Percentiles rank a stretch among this genome's conserved stretches.
Evolutionary conservation across 257 asterid genomes (phyloP).

Genomic region (Solanum stenotomum): DNA sequence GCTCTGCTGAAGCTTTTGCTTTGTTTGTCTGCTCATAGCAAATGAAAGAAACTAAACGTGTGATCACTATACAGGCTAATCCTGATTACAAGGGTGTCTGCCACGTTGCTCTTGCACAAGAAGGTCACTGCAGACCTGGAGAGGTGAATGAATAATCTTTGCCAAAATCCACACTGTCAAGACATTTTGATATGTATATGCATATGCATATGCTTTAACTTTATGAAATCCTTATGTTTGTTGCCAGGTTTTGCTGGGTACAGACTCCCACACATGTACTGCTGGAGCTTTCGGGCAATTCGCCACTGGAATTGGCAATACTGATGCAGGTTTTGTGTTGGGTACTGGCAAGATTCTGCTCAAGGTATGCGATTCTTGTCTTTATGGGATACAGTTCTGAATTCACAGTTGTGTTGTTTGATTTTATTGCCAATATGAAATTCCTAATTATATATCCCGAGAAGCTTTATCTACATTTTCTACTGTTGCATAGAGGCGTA

Average conservation of each 20-base stretch:
- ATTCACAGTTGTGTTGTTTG: not conserved
- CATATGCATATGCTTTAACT: not conserved
- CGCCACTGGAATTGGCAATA: conserved; percentile 93
- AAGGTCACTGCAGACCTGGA: conserved; percentile 99
- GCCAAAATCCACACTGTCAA: not conserved
- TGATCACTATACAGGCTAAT: conserved; percentile 56
- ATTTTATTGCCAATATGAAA: not conserved
- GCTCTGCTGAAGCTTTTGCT: not conserved
- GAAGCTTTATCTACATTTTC: not conserved
- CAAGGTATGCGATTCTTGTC: conserved; percentile 41
- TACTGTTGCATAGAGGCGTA: not conserved
- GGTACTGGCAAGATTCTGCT: conserved; percentile 97
- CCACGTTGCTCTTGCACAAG: conserved; percentile 99
- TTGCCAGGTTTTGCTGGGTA: conserved; percentile 76
- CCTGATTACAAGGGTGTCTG: conserved; percentile 98
- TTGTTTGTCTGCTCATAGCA: not conserved
- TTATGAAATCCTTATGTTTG: not conserved
- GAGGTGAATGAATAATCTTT: conserved; percentile 41
- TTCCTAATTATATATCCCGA: not conserved
- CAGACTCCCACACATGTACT: conserved; percentile 95
- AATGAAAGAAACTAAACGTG: not conserved
- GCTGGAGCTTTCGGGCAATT: conserved; percentile 99
- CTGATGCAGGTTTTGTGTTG: conserved; percentile 95
- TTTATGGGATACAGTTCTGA: not conserved
- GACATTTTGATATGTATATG: not conserved